A percentile compares a stretch with the other conserved stretches of the same genome.
Conservation (phyloP, 768 basidiomycete species). For the Kwoniella botswanensis region DNA sequence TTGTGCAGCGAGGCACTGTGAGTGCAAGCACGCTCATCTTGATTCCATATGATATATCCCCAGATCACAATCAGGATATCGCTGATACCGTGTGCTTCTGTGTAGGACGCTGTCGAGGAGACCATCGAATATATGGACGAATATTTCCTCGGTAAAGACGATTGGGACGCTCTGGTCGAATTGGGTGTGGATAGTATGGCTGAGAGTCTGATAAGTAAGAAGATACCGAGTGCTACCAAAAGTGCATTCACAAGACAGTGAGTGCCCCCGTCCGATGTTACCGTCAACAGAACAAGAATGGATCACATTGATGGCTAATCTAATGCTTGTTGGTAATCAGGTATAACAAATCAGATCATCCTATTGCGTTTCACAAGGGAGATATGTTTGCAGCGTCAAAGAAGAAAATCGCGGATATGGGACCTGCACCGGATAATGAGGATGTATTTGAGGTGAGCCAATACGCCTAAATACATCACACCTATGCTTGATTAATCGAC, state of each 20-base stretch:
- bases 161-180: constrained; percentile 96
- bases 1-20: constrained; percentile 75
- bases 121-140: constrained; percentile 90
- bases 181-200: constrained; percentile 82
- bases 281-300: not conserved
- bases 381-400: constrained; percentile 71
- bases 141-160: constrained; percentile 89
- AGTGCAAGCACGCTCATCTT: constrained; percentile 55
- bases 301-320: not conserved
- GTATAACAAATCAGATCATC: constrained; percentile 88
- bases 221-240: constrained; percentile 81
- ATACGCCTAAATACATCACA: not conserved
- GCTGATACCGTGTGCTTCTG: not conserved
- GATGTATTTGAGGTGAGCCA: constrained; percentile 80
- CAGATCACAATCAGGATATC: not conserved
- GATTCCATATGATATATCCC: not conserved
- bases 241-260: constrained; percentile 82
- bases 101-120: constrained; percentile 75
- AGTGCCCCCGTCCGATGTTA: constrained; percentile 43
- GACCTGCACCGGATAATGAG: constrained; percentile 84
- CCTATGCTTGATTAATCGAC: constrained; percentile 13
- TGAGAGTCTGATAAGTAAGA: constrained; percentile 78
- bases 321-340: constrained; percentile 58
- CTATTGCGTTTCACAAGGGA: constrained; percentile 92
- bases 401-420: constrained; percentile 73